Evolutionary conservation across 2,329 filamentous ascomycete species (phyloP).

Genomic region (Paraconiothyrium brasiliense): DNA sequence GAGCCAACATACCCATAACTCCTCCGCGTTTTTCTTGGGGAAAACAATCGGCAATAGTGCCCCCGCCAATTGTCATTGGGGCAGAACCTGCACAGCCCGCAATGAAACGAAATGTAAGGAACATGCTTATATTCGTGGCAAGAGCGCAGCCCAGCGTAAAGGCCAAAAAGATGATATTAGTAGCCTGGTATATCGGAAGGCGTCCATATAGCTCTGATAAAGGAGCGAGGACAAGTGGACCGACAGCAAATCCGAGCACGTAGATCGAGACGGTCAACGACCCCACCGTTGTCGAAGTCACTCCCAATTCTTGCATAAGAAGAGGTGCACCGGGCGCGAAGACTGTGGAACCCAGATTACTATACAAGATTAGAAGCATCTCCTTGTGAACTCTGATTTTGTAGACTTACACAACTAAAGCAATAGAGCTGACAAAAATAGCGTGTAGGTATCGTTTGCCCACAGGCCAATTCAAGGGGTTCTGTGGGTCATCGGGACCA

Average conservation of each 20-base stretch:
- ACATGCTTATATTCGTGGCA: conserved; percentile 28
- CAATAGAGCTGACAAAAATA: no score
- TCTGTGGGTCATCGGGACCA: no score
- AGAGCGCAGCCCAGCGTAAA: conserved; percentile 40
- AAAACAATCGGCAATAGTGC: conserved; percentile 62
- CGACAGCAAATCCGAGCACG: conserved; percentile 36
- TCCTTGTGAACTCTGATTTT: no score
- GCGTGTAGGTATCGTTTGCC: no score
- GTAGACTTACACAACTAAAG: no score
- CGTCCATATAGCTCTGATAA: conserved; percentile 50
- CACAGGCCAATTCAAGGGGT: no score
- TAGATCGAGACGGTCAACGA: conserved; percentile 44
- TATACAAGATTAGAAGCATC: no score
- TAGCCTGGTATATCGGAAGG: conserved; percentile 42
- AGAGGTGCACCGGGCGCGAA: conserved; percentile 21
- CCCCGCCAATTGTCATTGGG: conserved; percentile 58
- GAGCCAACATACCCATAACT: conserved; percentile 59
- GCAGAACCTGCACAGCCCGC: conserved; percentile 33
- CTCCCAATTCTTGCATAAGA: conserved; percentile 19
- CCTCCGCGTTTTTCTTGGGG: conserved; percentile 58
- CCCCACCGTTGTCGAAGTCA: conserved; percentile 15
- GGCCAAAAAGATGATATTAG: conserved; percentile 26
- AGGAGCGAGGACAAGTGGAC: conserved; percentile 40
- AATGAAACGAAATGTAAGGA: conserved; percentile 41
- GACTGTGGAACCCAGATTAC: conserved; percentile 10